Evolutionary conservation across 1,284 basidiomycete species (phyloP), one percentile per base, ranked within the genome.

Genomic region (Tylopilus orsonianus): DNA sequence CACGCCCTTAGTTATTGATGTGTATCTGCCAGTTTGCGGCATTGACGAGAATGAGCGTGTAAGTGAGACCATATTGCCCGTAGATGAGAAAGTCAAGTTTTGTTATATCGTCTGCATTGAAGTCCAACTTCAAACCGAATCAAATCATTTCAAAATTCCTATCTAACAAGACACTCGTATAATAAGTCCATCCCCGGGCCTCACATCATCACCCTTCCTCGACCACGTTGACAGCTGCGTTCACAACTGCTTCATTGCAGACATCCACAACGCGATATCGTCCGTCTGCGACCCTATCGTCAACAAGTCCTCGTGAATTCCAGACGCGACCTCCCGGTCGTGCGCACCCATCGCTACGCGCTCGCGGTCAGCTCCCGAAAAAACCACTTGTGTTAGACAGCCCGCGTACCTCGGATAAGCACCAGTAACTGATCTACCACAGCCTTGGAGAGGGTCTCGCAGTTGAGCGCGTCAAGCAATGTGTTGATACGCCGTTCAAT

Each of bases 401-500:
- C 18, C 9, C 8, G 37, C 47, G 8, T 52, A 90, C 90, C 90
- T 74, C 78, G 74, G 2, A 80, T 75, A 34, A 93, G 75, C 37
- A 81, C 77, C 18, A 80, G 56, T 38, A 93, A 70, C 59, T 89
- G 82, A 38, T 86, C 85, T 22, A 88, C 75, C 23, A 89, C 82
- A 20, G 77, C 69, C 51, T 75, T 72, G n/a, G 89, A 86, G 18
- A 97, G 68, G 7, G 90, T 88, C 58, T 92, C 93, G 64, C 93
- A 95, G 70, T 97, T 97, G 57, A 97, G 72, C 24, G 85, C 85
- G 66, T 97, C 95, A 59, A 96, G 95, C 45, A 97, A 71, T 4
- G 87, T 79, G 66, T 88, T 94, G 62, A 97, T 75, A 23, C 95
- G 79, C 22, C 92, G 80, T 64, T 97, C 93, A 2, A 93, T 80